Evolutionary conservation across 768 basidiomycete species (phyloP).

Genomic region (Tephrocybe rancida): DNA sequence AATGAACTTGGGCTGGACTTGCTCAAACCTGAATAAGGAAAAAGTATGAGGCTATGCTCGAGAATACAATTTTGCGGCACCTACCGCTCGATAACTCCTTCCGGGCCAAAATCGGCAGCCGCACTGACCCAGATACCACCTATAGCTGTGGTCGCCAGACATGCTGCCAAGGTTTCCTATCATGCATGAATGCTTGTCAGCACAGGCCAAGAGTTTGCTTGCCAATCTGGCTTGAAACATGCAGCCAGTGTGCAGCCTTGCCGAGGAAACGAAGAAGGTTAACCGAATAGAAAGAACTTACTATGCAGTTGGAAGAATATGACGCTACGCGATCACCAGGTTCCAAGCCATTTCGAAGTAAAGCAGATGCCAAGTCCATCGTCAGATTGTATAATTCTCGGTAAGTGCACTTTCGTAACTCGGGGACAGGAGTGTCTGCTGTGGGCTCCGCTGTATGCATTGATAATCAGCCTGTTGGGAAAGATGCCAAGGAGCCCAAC

Average conservation of each 20-base stretch:
- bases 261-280: background rate
- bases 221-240: too few species aligned
- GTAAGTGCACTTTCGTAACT: constrained; percentile 52
- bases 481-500: constrained; percentile 17
- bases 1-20: constrained; percentile 74
- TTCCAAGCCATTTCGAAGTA: constrained; percentile 51
- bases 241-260: background rate
- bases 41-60: constrained; percentile 2
- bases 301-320: constrained; percentile 80
- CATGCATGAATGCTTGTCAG: background rate
- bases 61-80: constrained; percentile 5
- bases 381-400: constrained; percentile 59
- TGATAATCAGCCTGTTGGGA: constrained; percentile 16
- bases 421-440: constrained; percentile 43
- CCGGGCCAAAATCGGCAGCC: constrained; percentile 81
- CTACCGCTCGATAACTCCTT: constrained; percentile 75
- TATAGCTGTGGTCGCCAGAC: constrained; percentile 68
- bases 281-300: constrained; percentile 35
- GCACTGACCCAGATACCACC: constrained; percentile 86
- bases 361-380: constrained; percentile 56
- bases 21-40: constrained; percentile 56
- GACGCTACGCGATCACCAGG: constrained; percentile 76
- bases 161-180: constrained; percentile 70
- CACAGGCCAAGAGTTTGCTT: constrained; percentile 14
- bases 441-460: constrained; percentile 61